Percentiles rank a stretch among this genome's conserved stretches.
phyloP scores from a whole-genome alignment of 768 basidiomycete species.

The Russula abietina region DNA sequence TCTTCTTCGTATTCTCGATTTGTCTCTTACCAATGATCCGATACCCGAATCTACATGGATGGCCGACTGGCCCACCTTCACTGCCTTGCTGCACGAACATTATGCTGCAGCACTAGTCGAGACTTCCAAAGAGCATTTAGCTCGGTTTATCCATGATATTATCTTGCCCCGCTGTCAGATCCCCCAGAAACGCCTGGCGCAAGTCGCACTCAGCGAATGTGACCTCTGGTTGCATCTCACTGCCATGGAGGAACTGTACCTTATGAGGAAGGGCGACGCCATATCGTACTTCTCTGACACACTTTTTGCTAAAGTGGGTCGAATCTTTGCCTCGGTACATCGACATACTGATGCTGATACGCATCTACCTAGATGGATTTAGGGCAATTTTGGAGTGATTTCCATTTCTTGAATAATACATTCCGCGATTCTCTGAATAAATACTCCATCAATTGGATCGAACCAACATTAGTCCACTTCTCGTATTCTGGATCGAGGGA shows the following conservation, averaged over 20 bases:
- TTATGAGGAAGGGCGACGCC: slow-evolving; percentile 74
- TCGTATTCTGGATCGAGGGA: slow-evolving; percentile 54
- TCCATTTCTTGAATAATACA: slow-evolving; percentile 76
- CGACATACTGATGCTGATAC: background rate
- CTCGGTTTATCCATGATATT: slow-evolving; percentile 56
- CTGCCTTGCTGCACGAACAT: slow-evolving; percentile 10
- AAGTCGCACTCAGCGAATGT: slow-evolving; percentile 62
- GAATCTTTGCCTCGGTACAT: background rate
- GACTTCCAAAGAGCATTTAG: slow-evolving; percentile 58
- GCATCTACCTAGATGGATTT: slow-evolving; percentile 55
- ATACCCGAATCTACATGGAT: slow-evolving; percentile 6
- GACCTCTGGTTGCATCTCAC: slow-evolving; percentile 54
- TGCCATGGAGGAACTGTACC: slow-evolving; percentile 60
- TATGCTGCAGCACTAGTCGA: slow-evolving; percentile 32
- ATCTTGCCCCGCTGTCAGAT: slow-evolving; percentile 51
- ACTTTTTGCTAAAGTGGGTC: slow-evolving; percentile 64
- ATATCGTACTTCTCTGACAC: slow-evolving; percentile 68
- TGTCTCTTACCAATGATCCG: slow-evolving; percentile 9
- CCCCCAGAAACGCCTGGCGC: slow-evolving; percentile 47
- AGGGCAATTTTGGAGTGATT: slow-evolving; percentile 67
- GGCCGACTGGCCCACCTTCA: slow-evolving; percentile 18
- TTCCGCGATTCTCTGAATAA: slow-evolving; percentile 62
- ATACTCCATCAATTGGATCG: slow-evolving; percentile 50
- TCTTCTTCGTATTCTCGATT: slow-evolving; percentile 55
- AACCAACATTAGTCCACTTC: slow-evolving; percentile 63